Evolutionary conservation across 495 filamentous ascomycete species (phyloP).

Genomic region (Penicillium salamii): DNA sequence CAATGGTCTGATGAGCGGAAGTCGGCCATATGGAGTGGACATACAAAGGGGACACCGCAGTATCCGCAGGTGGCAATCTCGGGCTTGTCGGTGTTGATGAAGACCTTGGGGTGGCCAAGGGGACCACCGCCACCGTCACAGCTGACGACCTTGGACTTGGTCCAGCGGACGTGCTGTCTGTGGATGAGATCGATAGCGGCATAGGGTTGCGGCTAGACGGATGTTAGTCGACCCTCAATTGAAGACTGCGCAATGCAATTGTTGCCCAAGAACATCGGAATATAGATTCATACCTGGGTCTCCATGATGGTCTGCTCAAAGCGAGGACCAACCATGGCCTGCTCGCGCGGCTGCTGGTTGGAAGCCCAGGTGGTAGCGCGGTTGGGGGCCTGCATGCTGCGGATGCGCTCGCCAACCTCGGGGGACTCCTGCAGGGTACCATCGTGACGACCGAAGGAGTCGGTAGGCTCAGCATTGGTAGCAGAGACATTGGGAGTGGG

Average conservation of each 20-base stretch:
- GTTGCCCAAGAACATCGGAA: too few species aligned
- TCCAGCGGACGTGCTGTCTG: constrained; percentile 91
- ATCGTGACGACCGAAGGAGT: constrained; percentile 41
- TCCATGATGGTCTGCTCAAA: constrained; percentile 96
- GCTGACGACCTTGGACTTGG: constrained; percentile 70
- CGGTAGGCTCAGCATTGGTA: constrained; percentile 58
- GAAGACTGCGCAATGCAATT: too few species aligned
- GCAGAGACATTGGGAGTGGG: constrained; percentile 53
- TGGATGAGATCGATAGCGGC: constrained; percentile 96
- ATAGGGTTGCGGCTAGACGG: constrained; percentile 71
- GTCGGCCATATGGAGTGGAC: constrained; percentile 34
- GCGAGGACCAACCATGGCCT: constrained; percentile 87
- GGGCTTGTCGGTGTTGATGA: constrained; percentile 97
- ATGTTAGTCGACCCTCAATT: constrained; percentile 8
- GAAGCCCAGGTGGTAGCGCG: constrained; percentile 73
- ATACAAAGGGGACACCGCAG: constrained; percentile 92
- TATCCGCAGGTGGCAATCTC: constrained; percentile 88
- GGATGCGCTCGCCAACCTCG: constrained; percentile 57
- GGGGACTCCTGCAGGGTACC: constrained; percentile 55
- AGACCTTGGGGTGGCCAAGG: constrained; percentile 86
- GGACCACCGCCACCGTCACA: constrained; percentile 96
- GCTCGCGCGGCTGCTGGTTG: constrained; percentile 73
- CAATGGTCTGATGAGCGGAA: neutral
- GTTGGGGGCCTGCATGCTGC: constrained; percentile 82
- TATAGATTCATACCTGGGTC: constrained; percentile 66